Base-by-base conservation (phyloP, 2,329 filamentous ascomycete species). In the Chrysoporthe puriensis region DNA sequence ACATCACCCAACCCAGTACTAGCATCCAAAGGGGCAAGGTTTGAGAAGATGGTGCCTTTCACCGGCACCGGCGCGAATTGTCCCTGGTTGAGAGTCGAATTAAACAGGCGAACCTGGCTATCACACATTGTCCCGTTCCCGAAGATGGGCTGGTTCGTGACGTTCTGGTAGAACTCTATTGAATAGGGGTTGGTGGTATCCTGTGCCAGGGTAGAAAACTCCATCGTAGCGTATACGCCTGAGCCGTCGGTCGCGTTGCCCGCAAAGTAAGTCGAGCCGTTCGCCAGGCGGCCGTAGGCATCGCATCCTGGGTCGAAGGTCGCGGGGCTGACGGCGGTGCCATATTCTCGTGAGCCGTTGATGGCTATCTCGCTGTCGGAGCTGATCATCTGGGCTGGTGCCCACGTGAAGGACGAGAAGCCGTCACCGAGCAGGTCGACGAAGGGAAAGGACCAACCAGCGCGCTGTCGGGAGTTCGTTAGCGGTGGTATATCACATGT, bases 111-210 rank as follows among this genome's bases (percentile, higher is more conserved):
- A 59, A 78, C 74, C 73, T 77, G 77, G 62, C 78, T 77, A 67
- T 76, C 74, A 69, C 81, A 78, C 34, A 75, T 75, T 5, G 79
- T 83, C 62, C 85, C 81, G 68, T 77, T 77, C 58, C 86, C 86
- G 11, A 85, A 79, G 0, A 83, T 86, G 78, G 84, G 84, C 73
- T 88, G 85, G 72, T 87, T 87, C 3, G 85, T 86, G 58, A 85
- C 76, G 72, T 86, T 86, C 70, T 77, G 71, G 74, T 82, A 82
- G 66, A 85, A 82, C 0, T 73, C 71, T 4, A 85, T 70, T 0
- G 81, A 77, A 67, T 79, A 83, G 0, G 77, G 74, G 36, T 70
- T 70, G 4, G 57, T 18, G 18, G 56, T 48, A 3, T 66, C 13
- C 61, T 62, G 9, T 7, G 40, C 4, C 42, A 73, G 57, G 58